A percentile compares a stretch with the other conserved stretches of the same genome.
phyloP scores from a whole-genome alignment of 305 asterid genomes.

The Fraxinus floribunda region DNA sequence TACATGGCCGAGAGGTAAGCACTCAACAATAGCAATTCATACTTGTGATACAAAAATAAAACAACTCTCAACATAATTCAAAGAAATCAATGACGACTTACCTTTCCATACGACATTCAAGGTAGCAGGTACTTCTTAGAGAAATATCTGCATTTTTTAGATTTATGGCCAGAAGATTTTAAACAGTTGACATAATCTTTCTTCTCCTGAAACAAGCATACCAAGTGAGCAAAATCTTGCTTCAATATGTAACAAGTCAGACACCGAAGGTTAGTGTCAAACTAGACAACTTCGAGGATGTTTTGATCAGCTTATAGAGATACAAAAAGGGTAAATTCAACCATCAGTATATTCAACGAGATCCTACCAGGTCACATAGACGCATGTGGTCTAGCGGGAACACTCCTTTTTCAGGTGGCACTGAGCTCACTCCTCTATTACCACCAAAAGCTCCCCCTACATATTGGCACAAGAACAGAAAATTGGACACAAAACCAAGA shows the following conservation, averaged over 20 bases:
- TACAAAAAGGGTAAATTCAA: background rate
- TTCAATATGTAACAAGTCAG: background rate
- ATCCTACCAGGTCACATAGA: conserved; percentile 61
- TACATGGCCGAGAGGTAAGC: background rate
- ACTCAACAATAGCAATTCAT: background rate
- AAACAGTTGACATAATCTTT: conserved; percentile 74
- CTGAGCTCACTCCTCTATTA: conserved; percentile 45
- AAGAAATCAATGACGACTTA: conserved; percentile 35
- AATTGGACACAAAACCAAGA: background rate
- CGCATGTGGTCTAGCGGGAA: conserved; percentile 51
- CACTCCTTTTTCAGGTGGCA: conserved; percentile 50
- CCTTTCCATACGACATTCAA: conserved; percentile 94
- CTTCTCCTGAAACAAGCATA: conserved; percentile 69
- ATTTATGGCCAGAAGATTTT: conserved; percentile 67
- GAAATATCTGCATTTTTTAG: conserved; percentile 71
- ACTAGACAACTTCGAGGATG: conserved; percentile 12
- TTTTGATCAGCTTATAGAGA: conserved; percentile 10
- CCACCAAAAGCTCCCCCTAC: conserved; percentile 57
- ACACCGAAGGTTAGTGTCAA: conserved; percentile 5
- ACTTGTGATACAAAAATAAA: background rate
- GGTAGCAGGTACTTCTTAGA: conserved; percentile 74
- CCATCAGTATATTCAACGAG: background rate
- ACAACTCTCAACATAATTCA: background rate
- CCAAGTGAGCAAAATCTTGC: conserved; percentile 10
- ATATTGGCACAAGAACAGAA: conserved; percentile 1